Conservation (phyloP, 805 yeast species). For the Candida morakotiae region DNA sequence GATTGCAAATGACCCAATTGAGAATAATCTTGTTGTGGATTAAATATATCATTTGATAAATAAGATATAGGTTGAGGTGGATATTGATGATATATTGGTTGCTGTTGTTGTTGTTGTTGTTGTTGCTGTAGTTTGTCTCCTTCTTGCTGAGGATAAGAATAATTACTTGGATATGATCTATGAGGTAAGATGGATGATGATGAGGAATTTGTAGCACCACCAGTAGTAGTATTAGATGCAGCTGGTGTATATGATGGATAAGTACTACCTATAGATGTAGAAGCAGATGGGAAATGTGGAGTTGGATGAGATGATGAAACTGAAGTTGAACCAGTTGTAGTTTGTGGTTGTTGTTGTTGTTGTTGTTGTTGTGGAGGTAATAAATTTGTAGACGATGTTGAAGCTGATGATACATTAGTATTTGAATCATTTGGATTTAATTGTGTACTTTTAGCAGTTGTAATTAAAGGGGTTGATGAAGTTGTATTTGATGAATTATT, state of each 20-base stretch:
- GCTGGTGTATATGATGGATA: not conserved
- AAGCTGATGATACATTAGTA: not conserved
- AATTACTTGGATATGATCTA: not conserved
- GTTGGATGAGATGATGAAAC: not conserved
- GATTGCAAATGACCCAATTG: slow-evolving; percentile 2
- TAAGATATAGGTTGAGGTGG: slow-evolving; percentile 6
- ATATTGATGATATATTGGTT: slow-evolving; percentile 2
- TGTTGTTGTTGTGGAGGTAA: slow-evolving; percentile 1
- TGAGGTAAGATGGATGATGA: not conserved
- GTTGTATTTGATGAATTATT: not conserved
- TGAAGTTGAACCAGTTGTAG: slow-evolving; percentile 1
- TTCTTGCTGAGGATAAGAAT: not conserved
- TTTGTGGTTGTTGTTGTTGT: no score
- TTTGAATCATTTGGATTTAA: not conserved
- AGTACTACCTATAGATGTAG: not conserved
- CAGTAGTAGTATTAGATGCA: not conserved
- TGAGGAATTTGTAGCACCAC: not conserved
- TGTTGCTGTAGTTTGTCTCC: slow-evolving; percentile 1
- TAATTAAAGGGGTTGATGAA: not conserved
- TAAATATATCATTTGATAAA: slow-evolving; percentile 3
- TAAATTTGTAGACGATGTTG: not conserved
- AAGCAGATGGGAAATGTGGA: not conserved
- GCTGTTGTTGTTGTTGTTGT: slow-evolving; percentile 4
- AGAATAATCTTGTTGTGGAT: slow-evolving; percentile 3
- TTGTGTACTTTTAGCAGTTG: not conserved